Conservation (phyloP, 2,329 filamentous ascomycete genomes). For the Coniella vitis region DNA sequence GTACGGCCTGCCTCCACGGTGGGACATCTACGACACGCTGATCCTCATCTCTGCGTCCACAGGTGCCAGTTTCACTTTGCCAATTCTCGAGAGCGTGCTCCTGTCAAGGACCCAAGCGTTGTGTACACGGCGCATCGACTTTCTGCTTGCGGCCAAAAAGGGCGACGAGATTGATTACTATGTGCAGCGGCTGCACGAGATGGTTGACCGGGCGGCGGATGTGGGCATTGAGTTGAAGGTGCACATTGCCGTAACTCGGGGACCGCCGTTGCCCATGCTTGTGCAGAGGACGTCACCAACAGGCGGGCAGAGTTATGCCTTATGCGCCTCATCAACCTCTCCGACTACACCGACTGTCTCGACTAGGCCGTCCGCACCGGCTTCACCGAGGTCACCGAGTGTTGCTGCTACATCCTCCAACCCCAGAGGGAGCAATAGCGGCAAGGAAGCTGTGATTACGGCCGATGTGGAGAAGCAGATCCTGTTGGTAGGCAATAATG, state of each 20-base stretch:
- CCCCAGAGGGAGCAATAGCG: no score
- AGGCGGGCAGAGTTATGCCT: slow-evolving; percentile 11
- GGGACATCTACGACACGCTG: slow-evolving; percentile 53
- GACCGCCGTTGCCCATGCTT: slow-evolving; percentile 14
- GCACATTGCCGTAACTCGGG: slow-evolving; percentile 47
- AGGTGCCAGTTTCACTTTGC: slow-evolving; percentile 55
- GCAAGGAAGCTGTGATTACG: neutral
- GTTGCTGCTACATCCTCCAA: no score
- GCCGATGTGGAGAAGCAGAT: slow-evolving; percentile 24
- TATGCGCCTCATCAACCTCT: slow-evolving; percentile 17
- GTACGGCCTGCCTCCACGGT: slow-evolving; percentile 47
- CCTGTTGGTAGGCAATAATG: neutral
- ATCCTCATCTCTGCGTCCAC: slow-evolving; percentile 56
- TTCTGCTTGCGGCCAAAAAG: slow-evolving; percentile 45
- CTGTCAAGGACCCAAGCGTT: slow-evolving; percentile 28
- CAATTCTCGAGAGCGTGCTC: slow-evolving; percentile 50
- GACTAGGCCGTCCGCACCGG: slow-evolving; percentile 30
- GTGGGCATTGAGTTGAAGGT: slow-evolving; percentile 44
- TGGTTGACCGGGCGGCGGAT: slow-evolving; percentile 34
- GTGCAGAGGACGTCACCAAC: slow-evolving; percentile 18
- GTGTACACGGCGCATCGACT: slow-evolving; percentile 47
- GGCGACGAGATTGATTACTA: slow-evolving; percentile 51
- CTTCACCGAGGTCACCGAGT: slow-evolving; percentile 7
- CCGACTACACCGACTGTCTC: slow-evolving; percentile 32
- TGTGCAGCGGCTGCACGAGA: slow-evolving; percentile 38